Base-by-base conservation (phyloP, 2,329 filamentous ascomycete genomes). In the Neopestalotiopsis clavispora region DNA sequence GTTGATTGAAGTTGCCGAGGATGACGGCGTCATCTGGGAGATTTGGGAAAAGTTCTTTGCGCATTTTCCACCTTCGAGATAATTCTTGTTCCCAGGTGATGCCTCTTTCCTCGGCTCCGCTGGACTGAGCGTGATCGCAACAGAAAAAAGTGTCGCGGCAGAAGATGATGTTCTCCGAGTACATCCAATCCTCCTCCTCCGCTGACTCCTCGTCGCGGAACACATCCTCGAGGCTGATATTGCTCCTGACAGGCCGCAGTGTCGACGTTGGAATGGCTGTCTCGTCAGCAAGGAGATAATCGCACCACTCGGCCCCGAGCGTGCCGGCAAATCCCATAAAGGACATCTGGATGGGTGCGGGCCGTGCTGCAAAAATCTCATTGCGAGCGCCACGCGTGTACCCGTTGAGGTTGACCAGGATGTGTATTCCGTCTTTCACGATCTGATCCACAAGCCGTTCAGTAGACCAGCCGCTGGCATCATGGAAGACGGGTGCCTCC, bases 301-400 rank as follows among this genome's bases (percentile, higher is more conserved):
- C 96, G 74, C 96, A 99, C 96, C 96, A 99, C 78, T 99, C 96
- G 2, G 96, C 96, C 5, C 96, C 96, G 1, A 99, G 84, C 0
- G 95, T 98, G 10, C 96, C 96, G 0, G 96, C 96, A 78, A 99
- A 99, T 0, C 96, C 96, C 96, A 99, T 99, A 76, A 99, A 99
- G 0, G 96, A 97, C 96, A 99, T 99, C 73, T 99, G 96, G 58
- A 99, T 94, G 0, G 96, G 96, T 2, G 95, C 94, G 17, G 96
- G 94, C 32, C 97, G 90, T 28, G 96, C 96, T 28, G 96, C 96
- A 79, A 99, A 99, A 4, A 99, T 92, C 78, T 99, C 96, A 74
- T 99, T 99, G 30, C 95, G 90, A n/a, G 96, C 96, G 38, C 96
- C 96, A 67, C 96, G 89, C 0, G 96, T 99, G 79, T 99, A 99